Evolutionary conservation across 1,284 basidiomycete genomes (phyloP).

Genomic region (Porphyrellus sp.): DNA sequence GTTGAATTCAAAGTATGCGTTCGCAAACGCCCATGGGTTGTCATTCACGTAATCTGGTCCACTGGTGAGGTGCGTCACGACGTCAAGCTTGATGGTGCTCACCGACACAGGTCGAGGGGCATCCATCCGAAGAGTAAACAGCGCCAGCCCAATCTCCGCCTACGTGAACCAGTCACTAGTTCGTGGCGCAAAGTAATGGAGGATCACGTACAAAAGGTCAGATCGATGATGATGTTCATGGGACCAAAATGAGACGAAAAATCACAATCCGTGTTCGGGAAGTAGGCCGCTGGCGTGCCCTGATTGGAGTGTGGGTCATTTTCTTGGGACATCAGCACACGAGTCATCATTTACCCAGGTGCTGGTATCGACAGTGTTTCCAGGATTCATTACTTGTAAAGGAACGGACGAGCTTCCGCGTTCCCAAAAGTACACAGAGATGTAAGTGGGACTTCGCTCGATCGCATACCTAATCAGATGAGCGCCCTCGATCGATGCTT

Average conservation of each 20-base stretch:
- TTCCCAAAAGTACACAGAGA: conserved; percentile 30
- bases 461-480: conserved; percentile 24
- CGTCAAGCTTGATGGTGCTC: conserved; percentile 10
- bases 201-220: conserved; percentile 28
- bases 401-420: conserved; percentile 19
- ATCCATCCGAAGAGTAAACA: conserved; percentile 31
- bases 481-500: background rate
- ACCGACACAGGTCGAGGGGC: conserved; percentile 36
- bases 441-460: conserved; percentile 15
- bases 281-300: conserved; percentile 25
- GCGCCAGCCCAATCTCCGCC: conserved; percentile 45
- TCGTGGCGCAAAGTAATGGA: background rate
- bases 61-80: background rate
- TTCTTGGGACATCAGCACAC: background rate
- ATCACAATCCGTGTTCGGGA: conserved; percentile 19
- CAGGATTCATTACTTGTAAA: conserved; percentile 11
- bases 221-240: conserved; percentile 25
- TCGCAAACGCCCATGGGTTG: conserved; percentile 15
- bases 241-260: conserved; percentile 19
- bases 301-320: background rate
- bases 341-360: conserved; percentile 23
- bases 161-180: conserved; percentile 4
- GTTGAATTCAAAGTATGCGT: conserved; percentile 32
- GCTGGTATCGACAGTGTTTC: conserved; percentile 19
- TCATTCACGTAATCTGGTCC: conserved; percentile 17